phyloP scores from a whole-genome alignment of 257 asterid species.

The Solanum acaule region DNA sequence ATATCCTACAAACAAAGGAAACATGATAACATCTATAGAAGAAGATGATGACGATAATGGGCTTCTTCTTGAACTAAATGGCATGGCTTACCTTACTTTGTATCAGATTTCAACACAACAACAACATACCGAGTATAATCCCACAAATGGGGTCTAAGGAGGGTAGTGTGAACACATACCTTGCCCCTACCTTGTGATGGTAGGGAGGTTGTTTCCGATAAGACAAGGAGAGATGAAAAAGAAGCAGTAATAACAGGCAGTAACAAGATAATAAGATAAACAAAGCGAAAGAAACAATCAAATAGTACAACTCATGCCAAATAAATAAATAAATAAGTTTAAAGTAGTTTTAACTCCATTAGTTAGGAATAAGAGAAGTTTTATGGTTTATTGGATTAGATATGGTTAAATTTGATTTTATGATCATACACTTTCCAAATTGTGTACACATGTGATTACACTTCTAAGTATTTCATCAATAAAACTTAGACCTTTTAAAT shows the following conservation, averaged over 20 bases:
- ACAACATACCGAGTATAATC: neutral
- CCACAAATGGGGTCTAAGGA: neutral
- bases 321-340: neutral
- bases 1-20: slow-evolving; percentile 40
- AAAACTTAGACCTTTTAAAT: neutral
- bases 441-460: neutral
- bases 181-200: neutral
- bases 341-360: neutral
- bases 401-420: neutral
- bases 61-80: neutral
- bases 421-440: neutral
- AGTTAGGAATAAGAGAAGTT: neutral
- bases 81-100: neutral
- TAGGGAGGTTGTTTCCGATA: neutral
- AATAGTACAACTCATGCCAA: neutral
- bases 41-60: neutral
- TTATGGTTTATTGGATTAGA: neutral
- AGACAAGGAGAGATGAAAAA: neutral
- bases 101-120: neutral
- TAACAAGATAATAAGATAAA: too few relatives aligned
- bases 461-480: neutral
- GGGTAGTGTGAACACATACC: neutral
- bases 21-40: neutral
- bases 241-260: neutral
- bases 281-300: neutral